Evolutionary conservation across 306 rosid genomes (phyloP).

Genomic region (Prunus padus): DNA sequence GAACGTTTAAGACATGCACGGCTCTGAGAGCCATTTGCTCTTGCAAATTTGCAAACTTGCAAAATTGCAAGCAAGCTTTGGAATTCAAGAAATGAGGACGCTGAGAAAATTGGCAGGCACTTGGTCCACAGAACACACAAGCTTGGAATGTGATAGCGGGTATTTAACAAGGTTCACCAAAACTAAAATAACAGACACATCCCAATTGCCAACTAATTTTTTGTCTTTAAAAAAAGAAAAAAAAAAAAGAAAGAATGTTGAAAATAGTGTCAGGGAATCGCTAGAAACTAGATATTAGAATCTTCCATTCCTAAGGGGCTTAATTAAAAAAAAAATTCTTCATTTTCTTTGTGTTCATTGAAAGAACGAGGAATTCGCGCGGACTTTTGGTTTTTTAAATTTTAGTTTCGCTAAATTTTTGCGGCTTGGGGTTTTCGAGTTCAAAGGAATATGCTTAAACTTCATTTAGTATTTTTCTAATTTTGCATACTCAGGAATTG

Average conservation of each 20-base stretch:
- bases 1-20: conserved; percentile 52
- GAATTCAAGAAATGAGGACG: background rate
- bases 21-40: conserved; percentile 42
- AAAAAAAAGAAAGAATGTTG: background rate
- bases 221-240: background rate
- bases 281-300: background rate
- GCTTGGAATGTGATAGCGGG: background rate
- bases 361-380: background rate
- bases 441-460: background rate
- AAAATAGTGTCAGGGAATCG: conserved; percentile 1
- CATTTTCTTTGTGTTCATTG: background rate
- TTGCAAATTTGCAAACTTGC: conserved; percentile 15
- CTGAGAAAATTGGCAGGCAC: background rate
- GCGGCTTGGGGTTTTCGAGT: too few relatives aligned
- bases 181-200: background rate
- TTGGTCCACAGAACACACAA: background rate
- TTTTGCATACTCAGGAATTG: background rate
- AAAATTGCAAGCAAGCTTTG: conserved; percentile 1
- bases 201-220: conserved; percentile 6
- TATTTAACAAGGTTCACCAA: background rate
- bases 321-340: too few relatives aligned
- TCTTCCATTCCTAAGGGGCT: background rate
- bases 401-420: background rate
- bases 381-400: background rate
- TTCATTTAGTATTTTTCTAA: background rate